Conservation (phyloP, 805 yeast species). For the Sungouiozyma intestinalis region DNA sequence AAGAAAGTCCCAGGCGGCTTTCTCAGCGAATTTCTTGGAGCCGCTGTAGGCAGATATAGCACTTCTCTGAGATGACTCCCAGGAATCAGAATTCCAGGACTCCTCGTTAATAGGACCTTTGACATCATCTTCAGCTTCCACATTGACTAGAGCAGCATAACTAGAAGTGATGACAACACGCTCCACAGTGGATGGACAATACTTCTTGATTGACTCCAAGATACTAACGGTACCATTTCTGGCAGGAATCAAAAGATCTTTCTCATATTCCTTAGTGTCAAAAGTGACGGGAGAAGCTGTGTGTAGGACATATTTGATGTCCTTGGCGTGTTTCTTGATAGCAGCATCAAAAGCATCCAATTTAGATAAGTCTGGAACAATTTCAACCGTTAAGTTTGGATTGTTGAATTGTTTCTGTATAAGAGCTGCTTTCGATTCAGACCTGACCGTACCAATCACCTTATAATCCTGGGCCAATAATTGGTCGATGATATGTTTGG, state of each 20-base stretch:
- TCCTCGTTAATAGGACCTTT: slow-evolving; percentile 33
- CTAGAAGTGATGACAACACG: slow-evolving; percentile 46
- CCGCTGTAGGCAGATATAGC: slow-evolving; percentile 41
- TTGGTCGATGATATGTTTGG: slow-evolving; percentile 37
- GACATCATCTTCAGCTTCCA: slow-evolving; percentile 29
- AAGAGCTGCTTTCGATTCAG: slow-evolving; percentile 34
- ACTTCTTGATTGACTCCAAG: slow-evolving; percentile 37
- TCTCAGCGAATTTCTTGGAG: slow-evolving; percentile 54
- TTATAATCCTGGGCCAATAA: slow-evolving; percentile 31
- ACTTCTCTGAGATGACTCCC: slow-evolving; percentile 33
- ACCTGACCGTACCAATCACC: slow-evolving; percentile 45
- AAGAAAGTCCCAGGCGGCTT: slow-evolving; percentile 46
- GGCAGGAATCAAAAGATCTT: slow-evolving; percentile 47
- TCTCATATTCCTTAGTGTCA: slow-evolving; percentile 34
- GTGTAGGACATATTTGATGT: slow-evolving; percentile 45
- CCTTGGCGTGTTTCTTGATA: slow-evolving; percentile 35
- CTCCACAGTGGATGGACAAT: slow-evolving; percentile 33
- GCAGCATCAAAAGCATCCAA: slow-evolving; percentile 39
- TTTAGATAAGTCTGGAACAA: slow-evolving; percentile 29
- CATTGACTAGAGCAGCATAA: slow-evolving; percentile 35
- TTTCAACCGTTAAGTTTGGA: slow-evolving; percentile 21
- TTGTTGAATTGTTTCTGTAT: slow-evolving; percentile 26
- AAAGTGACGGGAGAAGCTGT: slow-evolving; percentile 51
- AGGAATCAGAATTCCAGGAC: slow-evolving; percentile 44
- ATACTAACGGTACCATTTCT: slow-evolving; percentile 44